Evolutionary conservation across 441 rosid genomes (phyloP).

Genomic region (Kokia cookei): DNA sequence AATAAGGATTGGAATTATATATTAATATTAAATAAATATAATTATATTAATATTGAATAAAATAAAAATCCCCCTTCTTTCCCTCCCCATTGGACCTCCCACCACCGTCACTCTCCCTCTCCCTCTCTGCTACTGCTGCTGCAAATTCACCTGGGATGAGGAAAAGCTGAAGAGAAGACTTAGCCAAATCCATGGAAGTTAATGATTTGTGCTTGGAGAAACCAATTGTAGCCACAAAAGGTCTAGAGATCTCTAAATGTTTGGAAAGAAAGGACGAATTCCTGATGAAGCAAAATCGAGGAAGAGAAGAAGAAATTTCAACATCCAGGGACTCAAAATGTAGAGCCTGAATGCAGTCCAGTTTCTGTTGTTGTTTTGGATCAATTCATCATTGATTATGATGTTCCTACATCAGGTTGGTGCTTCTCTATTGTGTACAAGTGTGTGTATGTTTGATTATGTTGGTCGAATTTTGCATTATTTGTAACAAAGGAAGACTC

Average conservation of each 20-base stretch:
- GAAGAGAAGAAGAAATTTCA: conserved; percentile 13
- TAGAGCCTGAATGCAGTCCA: conserved; percentile 60
- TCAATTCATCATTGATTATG: conserved; percentile 27
- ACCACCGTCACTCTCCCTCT: no score
- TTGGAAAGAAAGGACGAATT: background rate
- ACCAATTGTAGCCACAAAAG: background rate
- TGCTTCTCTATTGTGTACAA: background rate
- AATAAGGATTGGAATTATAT: no score
- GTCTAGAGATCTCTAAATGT: background rate
- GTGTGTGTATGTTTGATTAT: background rate
- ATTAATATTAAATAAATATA: no score
- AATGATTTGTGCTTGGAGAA: background rate
- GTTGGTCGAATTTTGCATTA: background rate
- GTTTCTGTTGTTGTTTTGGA: conserved; percentile 77
- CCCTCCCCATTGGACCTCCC: no score
- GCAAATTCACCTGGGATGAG: background rate
- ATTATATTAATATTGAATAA: no score
- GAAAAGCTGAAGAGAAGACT: conserved; percentile 7
- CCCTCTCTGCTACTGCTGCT: no score
- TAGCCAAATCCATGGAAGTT: background rate
- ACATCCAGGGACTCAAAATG: background rate
- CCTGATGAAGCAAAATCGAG: conserved; percentile 13
- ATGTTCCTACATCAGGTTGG: conserved; percentile 31
- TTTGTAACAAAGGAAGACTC: conserved; percentile 22
- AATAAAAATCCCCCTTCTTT: no score